A percentile compares a stretch with the other conserved stretches of the same genome.
These are phyloP conservation scores for Termitomyces sp. DNA, from an alignment of 768 basidiomycete genomes.

Conservation along the genomic window DNA sequence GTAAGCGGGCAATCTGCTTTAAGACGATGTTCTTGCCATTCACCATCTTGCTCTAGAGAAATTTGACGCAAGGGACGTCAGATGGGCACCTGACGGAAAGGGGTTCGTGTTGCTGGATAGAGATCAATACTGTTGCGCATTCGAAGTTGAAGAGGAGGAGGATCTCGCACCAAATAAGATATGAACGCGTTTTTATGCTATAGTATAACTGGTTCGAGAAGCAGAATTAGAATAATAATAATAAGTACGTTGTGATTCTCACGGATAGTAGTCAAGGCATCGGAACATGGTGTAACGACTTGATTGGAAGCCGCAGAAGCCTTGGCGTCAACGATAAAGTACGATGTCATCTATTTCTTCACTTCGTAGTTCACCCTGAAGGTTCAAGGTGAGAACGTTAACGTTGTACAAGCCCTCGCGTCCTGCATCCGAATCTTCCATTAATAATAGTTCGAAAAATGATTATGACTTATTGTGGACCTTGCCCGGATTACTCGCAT, in stretches of 20 bases:
- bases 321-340: background rate
- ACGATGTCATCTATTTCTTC: background rate
- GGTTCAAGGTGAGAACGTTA: background rate
- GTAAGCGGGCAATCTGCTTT: constrained; percentile 40
- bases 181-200: background rate
- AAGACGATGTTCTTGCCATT: constrained; percentile 11
- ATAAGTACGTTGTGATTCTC: background rate
- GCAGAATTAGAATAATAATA: background rate
- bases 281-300: background rate
- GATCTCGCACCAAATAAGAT: background rate
- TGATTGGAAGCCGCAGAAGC: background rate
- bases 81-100: constrained; percentile 87
- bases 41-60: constrained; percentile 39
- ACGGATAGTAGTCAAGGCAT: background rate
- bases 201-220: background rate
- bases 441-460: background rate
- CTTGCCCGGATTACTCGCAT: background rate
- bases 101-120: constrained; percentile 73
- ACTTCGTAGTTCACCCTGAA: background rate
- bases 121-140: constrained; percentile 82
- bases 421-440: background rate
- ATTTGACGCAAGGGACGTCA: constrained; percentile 67
- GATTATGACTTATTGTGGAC: background rate
- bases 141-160: constrained; percentile 60
- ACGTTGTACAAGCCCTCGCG: background rate